Percentiles rank a stretch among this genome's conserved stretches.
These are phyloP conservation scores for Diplocarpon mali DNA, from an alignment of 2,329 filamentous ascomycete genomes.

Conservation along the genomic window DNA sequence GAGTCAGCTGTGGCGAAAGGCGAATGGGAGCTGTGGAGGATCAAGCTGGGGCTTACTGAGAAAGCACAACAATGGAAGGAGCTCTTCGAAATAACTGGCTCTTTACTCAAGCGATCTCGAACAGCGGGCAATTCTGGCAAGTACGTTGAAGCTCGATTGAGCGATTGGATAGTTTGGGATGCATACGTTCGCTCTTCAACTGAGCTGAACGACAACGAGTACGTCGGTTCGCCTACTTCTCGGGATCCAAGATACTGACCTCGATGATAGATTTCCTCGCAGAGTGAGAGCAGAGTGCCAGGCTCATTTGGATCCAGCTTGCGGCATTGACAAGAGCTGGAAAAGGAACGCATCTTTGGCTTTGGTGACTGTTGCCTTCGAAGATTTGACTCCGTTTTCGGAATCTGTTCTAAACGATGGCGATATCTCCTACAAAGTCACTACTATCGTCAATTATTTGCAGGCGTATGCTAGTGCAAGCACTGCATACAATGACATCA, in stretches of 20 bases:
- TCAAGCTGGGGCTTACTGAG: conserved; percentile 22
- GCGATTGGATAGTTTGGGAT: conserved; percentile 28
- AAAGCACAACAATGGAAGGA: conserved; percentile 21
- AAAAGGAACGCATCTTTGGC: conserved; percentile 27
- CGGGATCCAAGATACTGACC: not conserved
- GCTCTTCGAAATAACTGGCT: conserved; percentile 19
- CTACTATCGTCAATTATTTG: conserved; percentile 22
- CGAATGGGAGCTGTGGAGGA: conserved; percentile 27
- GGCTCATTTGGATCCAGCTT: conserved; percentile 23
- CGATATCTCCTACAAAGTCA: conserved; percentile 2
- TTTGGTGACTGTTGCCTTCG: conserved; percentile 19
- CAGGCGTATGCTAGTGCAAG: conserved; percentile 22
- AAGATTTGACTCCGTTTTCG: not conserved
- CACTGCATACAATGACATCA: conserved; percentile 26
- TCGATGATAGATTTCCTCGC: conserved; percentile 8
- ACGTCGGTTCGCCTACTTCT: conserved; percentile 6
- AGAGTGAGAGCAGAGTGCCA: conserved; percentile 21
- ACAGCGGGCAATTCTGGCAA: conserved; percentile 21
- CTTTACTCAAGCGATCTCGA: conserved; percentile 23
- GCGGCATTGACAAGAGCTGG: conserved; percentile 26
- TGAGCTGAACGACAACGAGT: conserved; percentile 18
- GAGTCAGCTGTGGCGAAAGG: conserved; percentile 26
- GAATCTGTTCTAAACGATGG: not conserved
- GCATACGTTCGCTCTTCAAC: conserved; percentile 22
- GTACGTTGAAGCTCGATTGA: conserved; percentile 21